These are phyloP conservation scores for Wickerhamomyces sp. DNA, from an alignment of 1,139 yeast genomes.

Conservation along the genomic window DNA sequence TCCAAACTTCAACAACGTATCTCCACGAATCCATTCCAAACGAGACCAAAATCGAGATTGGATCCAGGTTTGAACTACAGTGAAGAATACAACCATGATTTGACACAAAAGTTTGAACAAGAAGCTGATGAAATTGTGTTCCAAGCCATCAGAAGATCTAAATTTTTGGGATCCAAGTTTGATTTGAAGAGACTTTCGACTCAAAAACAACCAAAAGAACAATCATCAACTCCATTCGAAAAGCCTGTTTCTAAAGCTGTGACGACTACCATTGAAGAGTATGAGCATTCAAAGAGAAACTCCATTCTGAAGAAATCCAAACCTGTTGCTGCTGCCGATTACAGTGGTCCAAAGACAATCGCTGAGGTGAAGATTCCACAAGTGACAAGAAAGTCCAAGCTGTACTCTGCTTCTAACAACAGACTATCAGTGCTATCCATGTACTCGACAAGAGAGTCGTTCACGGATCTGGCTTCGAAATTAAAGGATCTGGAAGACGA, in stretches of 20 bases:
- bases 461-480: constrained; percentile 53
- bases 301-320: constrained; percentile 15
- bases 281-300: constrained; percentile 16
- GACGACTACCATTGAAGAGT: constrained; percentile 10
- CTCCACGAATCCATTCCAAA: constrained; percentile 33
- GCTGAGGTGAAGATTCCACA: constrained; percentile 64
- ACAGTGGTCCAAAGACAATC: constrained; percentile 37
- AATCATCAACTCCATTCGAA: too few relatives aligned
- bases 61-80: constrained; percentile 47
- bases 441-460: constrained; percentile 64
- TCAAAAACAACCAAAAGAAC: constrained; percentile 38
- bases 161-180: constrained; percentile 35
- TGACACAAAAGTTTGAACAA: constrained; percentile 11
- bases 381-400: constrained; percentile 62
- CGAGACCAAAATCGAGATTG: constrained; percentile 65
- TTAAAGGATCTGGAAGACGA: constrained; percentile 35
- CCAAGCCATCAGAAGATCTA: constrained; percentile 35
- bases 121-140: constrained; percentile 22
- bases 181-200: constrained; percentile 24
- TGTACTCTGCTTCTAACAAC: constrained; percentile 57
- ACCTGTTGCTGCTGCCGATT: constrained; percentile 8
- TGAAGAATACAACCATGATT: constrained; percentile 20
- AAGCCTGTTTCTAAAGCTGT: neutral
- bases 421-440: constrained; percentile 65
- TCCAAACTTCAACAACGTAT: constrained; percentile 30